phyloP scores from a whole-genome alignment of 305 asterid species.

The Euphrasia arctica region DNA sequence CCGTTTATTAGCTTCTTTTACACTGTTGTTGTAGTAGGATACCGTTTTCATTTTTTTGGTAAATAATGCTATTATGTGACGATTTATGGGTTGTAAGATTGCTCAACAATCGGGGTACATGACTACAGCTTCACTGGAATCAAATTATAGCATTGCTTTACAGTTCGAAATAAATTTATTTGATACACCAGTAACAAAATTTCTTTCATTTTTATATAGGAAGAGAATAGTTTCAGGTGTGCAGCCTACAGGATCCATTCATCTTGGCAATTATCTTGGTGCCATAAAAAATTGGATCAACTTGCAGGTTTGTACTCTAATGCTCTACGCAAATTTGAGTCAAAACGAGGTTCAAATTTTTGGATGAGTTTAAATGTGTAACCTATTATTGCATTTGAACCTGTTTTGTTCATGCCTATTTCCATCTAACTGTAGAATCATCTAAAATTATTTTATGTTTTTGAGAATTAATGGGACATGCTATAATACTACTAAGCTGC shows the following conservation, averaged over 20 bases:
- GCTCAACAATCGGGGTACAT: not conserved
- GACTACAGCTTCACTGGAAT: not conserved
- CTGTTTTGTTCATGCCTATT: constrained; percentile 4
- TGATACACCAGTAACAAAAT: constrained; percentile 15
- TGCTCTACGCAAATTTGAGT: constrained; percentile 5
- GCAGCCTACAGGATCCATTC: constrained; percentile 98
- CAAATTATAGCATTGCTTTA: constrained; percentile 11
- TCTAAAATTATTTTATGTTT: constrained; percentile 12
- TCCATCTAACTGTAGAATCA: constrained; percentile 16
- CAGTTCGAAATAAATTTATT: constrained; percentile 11
- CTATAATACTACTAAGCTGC: constrained; percentile 10
- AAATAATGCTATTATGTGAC: not conserved
- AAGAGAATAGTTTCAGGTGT: constrained; percentile 97
- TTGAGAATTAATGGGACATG: constrained; percentile 6
- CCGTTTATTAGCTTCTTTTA: not conserved
- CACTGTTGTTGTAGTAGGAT: not conserved
- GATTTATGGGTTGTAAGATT: not conserved
- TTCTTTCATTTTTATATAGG: constrained; percentile 39
- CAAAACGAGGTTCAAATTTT: constrained; percentile 1
- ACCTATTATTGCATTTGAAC: constrained; percentile 2
- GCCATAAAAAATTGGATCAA: constrained; percentile 93
- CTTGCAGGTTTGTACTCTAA: constrained; percentile 59
- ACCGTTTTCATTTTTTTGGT: constrained; percentile 7
- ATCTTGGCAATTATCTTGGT: constrained; percentile 92
- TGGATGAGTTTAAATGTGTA: constrained; percentile 3